Conservation (phyloP, 83 land plant species). For the Diphasiastrum complanatum region DNA sequence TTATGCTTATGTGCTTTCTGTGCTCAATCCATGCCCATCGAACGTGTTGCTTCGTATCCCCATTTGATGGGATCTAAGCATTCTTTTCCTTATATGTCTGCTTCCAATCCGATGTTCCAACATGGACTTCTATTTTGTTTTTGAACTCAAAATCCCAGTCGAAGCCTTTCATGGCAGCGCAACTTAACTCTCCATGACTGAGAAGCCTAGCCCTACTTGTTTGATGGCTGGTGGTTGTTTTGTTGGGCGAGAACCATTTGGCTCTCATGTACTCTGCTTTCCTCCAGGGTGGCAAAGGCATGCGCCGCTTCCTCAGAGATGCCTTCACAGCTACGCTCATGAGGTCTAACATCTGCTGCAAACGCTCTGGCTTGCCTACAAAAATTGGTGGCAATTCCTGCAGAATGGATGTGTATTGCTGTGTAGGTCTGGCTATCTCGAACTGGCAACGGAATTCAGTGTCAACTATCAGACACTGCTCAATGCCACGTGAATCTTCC, state of each 20-base stretch:
- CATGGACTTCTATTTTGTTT: too few species aligned
- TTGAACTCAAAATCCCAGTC: too few species aligned
- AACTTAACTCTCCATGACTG: too few species aligned
- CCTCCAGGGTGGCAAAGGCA: conserved; percentile 71
- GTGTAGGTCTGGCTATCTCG: conserved; percentile 81
- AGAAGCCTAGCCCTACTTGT: too few species aligned
- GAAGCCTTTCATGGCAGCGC: too few species aligned
- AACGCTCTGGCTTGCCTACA: conserved; percentile 69
- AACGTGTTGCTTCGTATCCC: too few species aligned
- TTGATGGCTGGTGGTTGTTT: conserved; percentile 39
- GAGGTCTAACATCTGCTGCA: conserved; percentile 57
- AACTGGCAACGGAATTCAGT: conserved; percentile 82
- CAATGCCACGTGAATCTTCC: conserved; percentile 16
- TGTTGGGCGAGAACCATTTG: conserved; percentile 59
- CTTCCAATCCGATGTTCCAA: too few species aligned
- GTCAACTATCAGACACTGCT: conserved; percentile 53
- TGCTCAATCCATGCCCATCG: too few species aligned
- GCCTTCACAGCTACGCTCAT: conserved; percentile 68
- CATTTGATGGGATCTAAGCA: too few species aligned
- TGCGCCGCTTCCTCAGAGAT: conserved; percentile 74
- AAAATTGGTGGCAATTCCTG: conserved; percentile 61
- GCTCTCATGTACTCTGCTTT: conserved; percentile 56
- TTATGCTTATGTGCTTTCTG: too few species aligned
- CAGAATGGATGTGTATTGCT: conserved; percentile 44
- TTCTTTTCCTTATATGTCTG: too few species aligned